Base-by-base conservation (phyloP, 2,329 filamentous ascomycete genomes). In the Fusarium denticulatum region DNA sequence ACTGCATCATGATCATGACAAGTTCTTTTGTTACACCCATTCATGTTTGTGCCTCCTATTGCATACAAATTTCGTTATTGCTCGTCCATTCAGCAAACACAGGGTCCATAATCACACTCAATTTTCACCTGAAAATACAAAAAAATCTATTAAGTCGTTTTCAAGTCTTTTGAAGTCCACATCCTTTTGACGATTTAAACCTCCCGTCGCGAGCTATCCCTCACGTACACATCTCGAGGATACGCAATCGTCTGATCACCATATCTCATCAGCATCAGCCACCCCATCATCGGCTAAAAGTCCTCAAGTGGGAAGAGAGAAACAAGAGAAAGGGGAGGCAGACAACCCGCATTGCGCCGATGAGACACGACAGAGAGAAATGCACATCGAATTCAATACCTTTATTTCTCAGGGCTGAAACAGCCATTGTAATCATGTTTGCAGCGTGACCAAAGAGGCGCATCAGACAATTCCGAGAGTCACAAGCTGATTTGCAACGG, bases 141-240 rank as follows among this genome's bases (percentile, higher is more conserved):
- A 65, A 75, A 74, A 74, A 74, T 78, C 76, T 78, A 78, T 77
- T 76, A 72, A 63, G 30, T 71, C 67, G 43, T 73, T 77, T 78
- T 77, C 34, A 76, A 60, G 67, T 73, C 65, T 78, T 76, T 60
- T 64, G 52, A 60, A 62, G 50, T 63, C 67, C 68, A 50, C 60
- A 66, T 69, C 62, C 63, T 34, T 64, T 50, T 63, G 56, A 58
- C 56, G 71, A 75, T 71, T 60, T 74, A 60, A 57, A 49, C 69
- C 22, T 67, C 67, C 57, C 45, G 62, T 52, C 14, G 37, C 42
- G 37, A 24, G 46, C 49, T 65, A 56, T 61, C 45, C 56, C 36
- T 47, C 47, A 59, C 37, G 56, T 58, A 62, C 59, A 66, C 59
- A 67, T 49, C 58, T 63, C 52, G 30, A 61, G 32, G 50, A 39